Conservation (phyloP, 139 green algal species). For the Raphidocelis subcapitata region DNA sequence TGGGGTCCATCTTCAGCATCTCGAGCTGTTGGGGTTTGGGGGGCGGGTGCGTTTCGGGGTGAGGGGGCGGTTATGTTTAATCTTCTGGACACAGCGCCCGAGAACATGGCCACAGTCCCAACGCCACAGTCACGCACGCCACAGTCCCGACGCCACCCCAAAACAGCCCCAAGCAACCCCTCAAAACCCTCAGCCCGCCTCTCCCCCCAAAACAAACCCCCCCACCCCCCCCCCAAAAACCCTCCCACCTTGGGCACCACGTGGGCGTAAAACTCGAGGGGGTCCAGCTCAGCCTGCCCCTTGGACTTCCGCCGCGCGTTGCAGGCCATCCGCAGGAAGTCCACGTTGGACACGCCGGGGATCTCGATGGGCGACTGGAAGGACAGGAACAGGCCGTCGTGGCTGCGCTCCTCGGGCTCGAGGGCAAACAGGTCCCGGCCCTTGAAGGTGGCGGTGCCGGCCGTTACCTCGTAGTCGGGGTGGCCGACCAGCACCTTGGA, state of each 20-base stretch:
- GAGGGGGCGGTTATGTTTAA: not conserved
- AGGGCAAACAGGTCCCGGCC: conserved; percentile 91
- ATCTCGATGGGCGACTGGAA: conserved; percentile 96
- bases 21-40: conserved; percentile 82
- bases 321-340: conserved; percentile 94
- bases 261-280: conserved; percentile 97
- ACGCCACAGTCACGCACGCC: too few relatives aligned
- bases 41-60: too few relatives aligned
- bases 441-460: conserved; percentile 85
- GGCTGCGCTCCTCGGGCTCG: conserved; percentile 90
- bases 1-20: conserved; percentile 94
- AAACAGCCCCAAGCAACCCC: too few relatives aligned
- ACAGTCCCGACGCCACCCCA: too few relatives aligned
- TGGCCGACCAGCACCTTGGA: conserved; percentile 97
- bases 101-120: too few relatives aligned
- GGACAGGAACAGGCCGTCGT: conserved; percentile 90
- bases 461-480: conserved; percentile 95
- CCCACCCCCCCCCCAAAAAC: too few relatives aligned
- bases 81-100: too few relatives aligned
- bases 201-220: too few relatives aligned
- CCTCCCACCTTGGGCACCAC: conserved; percentile 90
- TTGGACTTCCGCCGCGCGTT: conserved; percentile 83
- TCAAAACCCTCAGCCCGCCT: too few relatives aligned
- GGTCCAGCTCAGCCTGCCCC: conserved; percentile 91
- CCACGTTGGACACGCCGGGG: conserved; percentile 95